Evolutionary conservation across 164 flowering plant species (phyloP).

Genomic region (Echeveria elegans): DNA sequence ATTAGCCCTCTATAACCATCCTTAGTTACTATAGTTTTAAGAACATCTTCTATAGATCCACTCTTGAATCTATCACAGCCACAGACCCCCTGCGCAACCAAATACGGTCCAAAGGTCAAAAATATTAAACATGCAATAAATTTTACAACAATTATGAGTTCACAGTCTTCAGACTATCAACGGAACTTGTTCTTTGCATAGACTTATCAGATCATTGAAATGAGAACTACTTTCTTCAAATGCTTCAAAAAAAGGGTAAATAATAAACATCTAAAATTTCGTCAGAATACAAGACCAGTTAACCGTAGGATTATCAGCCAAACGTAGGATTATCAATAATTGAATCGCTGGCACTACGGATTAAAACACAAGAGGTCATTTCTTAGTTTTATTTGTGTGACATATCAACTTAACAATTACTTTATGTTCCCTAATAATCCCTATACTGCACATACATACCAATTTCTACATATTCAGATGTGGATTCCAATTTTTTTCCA

Average conservation of each 20-base stretch:
- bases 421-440: too few species aligned
- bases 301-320: neutral
- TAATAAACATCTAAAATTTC: neutral
- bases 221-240: neutral
- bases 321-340: neutral
- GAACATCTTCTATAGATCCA: slow-evolving; percentile 54
- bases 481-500: neutral
- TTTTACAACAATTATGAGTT: neutral
- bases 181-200: neutral
- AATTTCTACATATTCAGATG: neutral
- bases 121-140: neutral
- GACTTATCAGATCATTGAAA: too few species aligned
- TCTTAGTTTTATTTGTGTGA: too few species aligned
- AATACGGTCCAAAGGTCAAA: neutral
- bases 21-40: slow-evolving; percentile 43
- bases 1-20: slow-evolving; percentile 75
- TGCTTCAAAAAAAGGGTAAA: too few species aligned
- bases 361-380: too few species aligned
- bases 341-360: too few species aligned
- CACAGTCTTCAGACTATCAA: neutral
- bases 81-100: slow-evolving; percentile 61
- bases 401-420: too few species aligned
- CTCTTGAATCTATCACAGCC: slow-evolving; percentile 73
- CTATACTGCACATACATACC: too few species aligned
- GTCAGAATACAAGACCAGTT: neutral